Evolutionary conservation across 2,329 filamentous ascomycete species (phyloP).

Genomic region (Claviceps sp.): DNA sequence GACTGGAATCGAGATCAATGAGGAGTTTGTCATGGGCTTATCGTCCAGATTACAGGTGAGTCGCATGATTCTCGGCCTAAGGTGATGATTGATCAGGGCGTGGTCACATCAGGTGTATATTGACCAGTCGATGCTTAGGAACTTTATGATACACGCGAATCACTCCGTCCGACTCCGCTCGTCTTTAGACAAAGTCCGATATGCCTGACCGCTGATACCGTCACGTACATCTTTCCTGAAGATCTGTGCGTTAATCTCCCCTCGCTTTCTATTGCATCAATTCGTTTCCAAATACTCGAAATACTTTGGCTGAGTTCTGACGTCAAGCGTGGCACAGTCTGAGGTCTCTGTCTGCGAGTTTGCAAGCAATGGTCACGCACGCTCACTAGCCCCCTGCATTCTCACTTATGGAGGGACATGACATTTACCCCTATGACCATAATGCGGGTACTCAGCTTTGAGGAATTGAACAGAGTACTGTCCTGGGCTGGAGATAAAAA

Average conservation of each 20-base stretch:
- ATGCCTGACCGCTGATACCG: constrained; percentile 22
- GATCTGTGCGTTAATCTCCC: constrained; percentile 13
- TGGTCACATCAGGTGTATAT: neutral
- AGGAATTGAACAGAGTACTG: constrained; percentile 17
- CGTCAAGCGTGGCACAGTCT: constrained; percentile 7
- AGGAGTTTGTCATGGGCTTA: constrained; percentile 14
- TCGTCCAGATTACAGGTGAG: constrained; percentile 22
- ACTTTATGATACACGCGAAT: constrained; percentile 20
- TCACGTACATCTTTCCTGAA: constrained; percentile 21
- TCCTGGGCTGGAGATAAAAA: constrained; percentile 18
- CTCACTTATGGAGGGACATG: constrained; percentile 19
- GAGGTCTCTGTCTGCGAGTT: constrained; percentile 15
- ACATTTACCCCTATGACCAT: constrained; percentile 13
- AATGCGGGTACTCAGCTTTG: constrained; percentile 12
- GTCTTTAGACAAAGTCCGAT: constrained; percentile 7
- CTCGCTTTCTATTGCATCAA: neutral
- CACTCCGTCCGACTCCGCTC: constrained; percentile 20
- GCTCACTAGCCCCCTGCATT: constrained; percentile 16
- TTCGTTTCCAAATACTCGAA: neutral
- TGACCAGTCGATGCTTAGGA: constrained; percentile 6
- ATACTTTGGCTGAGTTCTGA: neutral
- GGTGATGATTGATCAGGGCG: neutral
- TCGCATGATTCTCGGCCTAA: neutral
- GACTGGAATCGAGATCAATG: constrained; percentile 22
- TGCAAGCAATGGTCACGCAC: constrained; percentile 17